Conservation (phyloP, 1,139 yeast genomes). For the Yamadazyma triangularis region DNA sequence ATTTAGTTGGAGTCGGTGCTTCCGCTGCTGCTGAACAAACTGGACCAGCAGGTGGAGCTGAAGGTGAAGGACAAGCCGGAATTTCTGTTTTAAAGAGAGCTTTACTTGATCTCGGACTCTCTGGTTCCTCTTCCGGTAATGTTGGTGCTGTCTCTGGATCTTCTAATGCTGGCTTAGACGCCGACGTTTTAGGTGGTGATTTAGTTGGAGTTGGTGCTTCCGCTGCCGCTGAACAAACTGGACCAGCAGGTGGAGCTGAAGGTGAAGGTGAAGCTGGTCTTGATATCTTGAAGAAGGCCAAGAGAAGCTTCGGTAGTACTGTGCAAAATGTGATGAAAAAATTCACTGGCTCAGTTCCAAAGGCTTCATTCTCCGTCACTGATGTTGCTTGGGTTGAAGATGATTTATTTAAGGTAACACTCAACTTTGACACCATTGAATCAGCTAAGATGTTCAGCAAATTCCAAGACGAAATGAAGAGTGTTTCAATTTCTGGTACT, state of each 20-base stretch:
- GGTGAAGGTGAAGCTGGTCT: slow-evolving; percentile 6
- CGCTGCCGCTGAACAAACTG: neutral
- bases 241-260: slow-evolving; percentile 1
- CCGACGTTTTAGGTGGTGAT: slow-evolving; percentile 1
- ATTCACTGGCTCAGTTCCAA: slow-evolving; percentile 15
- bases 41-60: slow-evolving; percentile 2
- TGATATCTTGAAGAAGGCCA: slow-evolving; percentile 4
- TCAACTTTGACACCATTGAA: slow-evolving; percentile 20
- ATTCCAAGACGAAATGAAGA: slow-evolving; percentile 19
- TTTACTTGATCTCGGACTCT: slow-evolving; percentile 10
- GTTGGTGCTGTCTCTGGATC: slow-evolving; percentile 2
- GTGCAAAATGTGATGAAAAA: neutral
- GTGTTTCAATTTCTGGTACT: slow-evolving; percentile 14
- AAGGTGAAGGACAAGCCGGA: slow-evolving; percentile 5
- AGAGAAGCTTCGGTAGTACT: neutral
- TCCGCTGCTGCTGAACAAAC: too few relatives aligned
- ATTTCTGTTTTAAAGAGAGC: slow-evolving; percentile 6
- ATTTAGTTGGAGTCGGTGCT: too few relatives aligned
- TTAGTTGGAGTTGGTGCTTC: slow-evolving; percentile 2
- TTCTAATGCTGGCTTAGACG: slow-evolving; percentile 6
- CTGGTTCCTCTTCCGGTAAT: slow-evolving; percentile 6
- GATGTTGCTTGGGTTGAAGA: slow-evolving; percentile 21
- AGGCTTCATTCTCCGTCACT: slow-evolving; percentile 24
- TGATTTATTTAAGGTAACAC: slow-evolving; percentile 24
- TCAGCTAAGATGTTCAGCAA: slow-evolving; percentile 17